Evolutionary conservation across 2,329 filamentous ascomycete genomes (phyloP).

Genomic region (Apiospora sp.): DNA sequence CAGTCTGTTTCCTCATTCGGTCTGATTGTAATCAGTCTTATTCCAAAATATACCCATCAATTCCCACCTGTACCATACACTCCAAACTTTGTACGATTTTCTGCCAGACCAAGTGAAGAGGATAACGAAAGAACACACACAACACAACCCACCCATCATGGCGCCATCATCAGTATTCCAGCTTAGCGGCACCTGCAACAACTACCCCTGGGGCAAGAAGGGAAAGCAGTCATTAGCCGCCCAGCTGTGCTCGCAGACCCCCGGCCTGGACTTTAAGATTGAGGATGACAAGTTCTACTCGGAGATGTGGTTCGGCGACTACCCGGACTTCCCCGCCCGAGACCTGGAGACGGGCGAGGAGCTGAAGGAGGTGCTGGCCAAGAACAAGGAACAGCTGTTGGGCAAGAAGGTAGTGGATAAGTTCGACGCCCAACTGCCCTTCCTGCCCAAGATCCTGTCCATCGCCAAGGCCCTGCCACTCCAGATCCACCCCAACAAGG

Average conservation of each 20-base stretch:
- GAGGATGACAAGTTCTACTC: slow-evolving; percentile 70
- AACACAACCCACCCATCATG: slow-evolving; percentile 29
- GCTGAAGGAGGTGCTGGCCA: slow-evolving; percentile 70
- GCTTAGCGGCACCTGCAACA: slow-evolving; percentile 57
- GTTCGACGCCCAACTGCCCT: slow-evolving; percentile 73
- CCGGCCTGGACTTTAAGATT: slow-evolving; percentile 68
- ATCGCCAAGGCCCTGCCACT: slow-evolving; percentile 79
- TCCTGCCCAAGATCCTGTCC: slow-evolving; percentile 78
- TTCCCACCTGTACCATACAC: neutral
- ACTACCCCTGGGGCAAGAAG: slow-evolving; percentile 76
- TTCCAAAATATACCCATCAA: neutral
- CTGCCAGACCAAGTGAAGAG: neutral
- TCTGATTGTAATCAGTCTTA: neutral
- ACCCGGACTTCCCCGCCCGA: slow-evolving; percentile 73
- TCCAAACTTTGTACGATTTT: neutral
- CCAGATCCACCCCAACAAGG: slow-evolving; percentile 78
- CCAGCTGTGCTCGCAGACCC: slow-evolving; percentile 69
- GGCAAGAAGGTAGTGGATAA: slow-evolving; percentile 68
- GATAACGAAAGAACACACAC: neutral
- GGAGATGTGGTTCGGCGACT: slow-evolving; percentile 80
- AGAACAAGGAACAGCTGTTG: slow-evolving; percentile 67
- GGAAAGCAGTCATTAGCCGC: slow-evolving; percentile 72
- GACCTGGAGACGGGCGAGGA: slow-evolving; percentile 68
- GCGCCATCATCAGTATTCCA: slow-evolving; percentile 48
- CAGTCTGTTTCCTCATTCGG: neutral